These are phyloP conservation scores for Ogataea populi-albae DNA, from an alignment of 805 yeast species.

Conservation along the genomic window DNA sequence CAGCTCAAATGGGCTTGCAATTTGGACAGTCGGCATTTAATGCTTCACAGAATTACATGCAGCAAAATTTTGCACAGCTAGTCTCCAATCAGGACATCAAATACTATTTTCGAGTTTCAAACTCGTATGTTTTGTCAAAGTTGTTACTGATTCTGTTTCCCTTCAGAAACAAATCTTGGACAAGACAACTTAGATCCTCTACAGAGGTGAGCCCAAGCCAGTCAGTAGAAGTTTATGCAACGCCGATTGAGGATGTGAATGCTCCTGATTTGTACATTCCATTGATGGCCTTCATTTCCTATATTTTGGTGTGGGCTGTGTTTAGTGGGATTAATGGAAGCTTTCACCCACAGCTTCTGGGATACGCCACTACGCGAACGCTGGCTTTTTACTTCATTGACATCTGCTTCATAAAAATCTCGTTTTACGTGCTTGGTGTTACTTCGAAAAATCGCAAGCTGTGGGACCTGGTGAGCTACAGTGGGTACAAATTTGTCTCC, in stretches of 20 bases:
- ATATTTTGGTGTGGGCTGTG: slow-evolving; percentile 78
- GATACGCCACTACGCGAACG: slow-evolving; percentile 82
- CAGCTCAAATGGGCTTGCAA: slow-evolving; percentile 81
- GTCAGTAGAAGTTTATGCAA: slow-evolving; percentile 49
- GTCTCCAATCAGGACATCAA: slow-evolving; percentile 59
- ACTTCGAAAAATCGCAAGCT: slow-evolving; percentile 50
- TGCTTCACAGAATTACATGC: slow-evolving; percentile 76
- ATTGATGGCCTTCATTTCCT: slow-evolving; percentile 86
- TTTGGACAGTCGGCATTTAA: slow-evolving; percentile 82
- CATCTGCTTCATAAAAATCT: slow-evolving; percentile 69
- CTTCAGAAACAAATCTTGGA: slow-evolving; percentile 81
- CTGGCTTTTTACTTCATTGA: slow-evolving; percentile 80
- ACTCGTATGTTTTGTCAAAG: slow-evolving; percentile 77
- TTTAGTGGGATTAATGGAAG: slow-evolving; percentile 83
- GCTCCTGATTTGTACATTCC: slow-evolving; percentile 98
- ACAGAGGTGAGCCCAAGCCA: slow-evolving; percentile 33
- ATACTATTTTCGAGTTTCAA: slow-evolving; percentile 89
- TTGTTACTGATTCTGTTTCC: slow-evolving; percentile 77
- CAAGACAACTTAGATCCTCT: slow-evolving; percentile 44
- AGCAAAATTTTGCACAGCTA: slow-evolving; percentile 60
- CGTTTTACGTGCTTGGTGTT: slow-evolving; percentile 75
- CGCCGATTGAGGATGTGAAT: slow-evolving; percentile 83
- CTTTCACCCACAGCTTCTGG: slow-evolving; percentile 91
- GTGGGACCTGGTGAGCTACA: slow-evolving; percentile 83
- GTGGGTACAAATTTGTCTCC: slow-evolving; percentile 93